Conservation (phyloP, 345 rosid genomes). For the Eucalyptus fibrosa region DNA sequence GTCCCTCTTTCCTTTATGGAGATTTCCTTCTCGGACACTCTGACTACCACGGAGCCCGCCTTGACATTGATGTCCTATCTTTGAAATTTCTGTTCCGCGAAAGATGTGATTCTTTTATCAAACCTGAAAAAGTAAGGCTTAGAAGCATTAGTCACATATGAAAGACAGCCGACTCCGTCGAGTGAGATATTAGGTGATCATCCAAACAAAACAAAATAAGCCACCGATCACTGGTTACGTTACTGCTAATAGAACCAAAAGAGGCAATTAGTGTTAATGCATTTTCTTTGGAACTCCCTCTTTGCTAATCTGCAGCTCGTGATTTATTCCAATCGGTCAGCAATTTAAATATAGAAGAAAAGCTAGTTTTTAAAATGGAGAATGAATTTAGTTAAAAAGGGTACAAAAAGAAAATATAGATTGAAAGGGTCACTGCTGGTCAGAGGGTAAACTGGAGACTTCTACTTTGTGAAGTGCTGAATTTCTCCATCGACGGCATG, state of each 20-base stretch:
- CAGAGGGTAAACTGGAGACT: neutral
- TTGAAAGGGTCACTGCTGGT: neutral
- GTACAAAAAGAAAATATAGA: neutral
- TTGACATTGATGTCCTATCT: slow-evolving; percentile 57
- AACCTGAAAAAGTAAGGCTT: slow-evolving; percentile 24
- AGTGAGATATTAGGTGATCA: neutral
- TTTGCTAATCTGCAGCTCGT: neutral
- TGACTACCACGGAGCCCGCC: slow-evolving; percentile 57
- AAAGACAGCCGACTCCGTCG: neutral
- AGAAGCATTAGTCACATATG: neutral
- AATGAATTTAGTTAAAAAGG: neutral
- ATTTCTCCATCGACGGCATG: neutral
- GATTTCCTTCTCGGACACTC: slow-evolving; percentile 49
- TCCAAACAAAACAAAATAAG: neutral
- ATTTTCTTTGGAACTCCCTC: neutral
- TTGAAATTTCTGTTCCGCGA: slow-evolving; percentile 52
- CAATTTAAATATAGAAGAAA: neutral
- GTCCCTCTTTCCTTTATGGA: slow-evolving; percentile 36
- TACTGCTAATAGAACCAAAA: neutral
- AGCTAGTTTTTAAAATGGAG: neutral
- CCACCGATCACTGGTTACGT: neutral
- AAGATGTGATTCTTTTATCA: slow-evolving; percentile 58
- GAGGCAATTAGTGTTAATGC: neutral
- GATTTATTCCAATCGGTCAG: neutral
- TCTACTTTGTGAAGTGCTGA: neutral